Base-by-base conservation (phyloP, 805 yeast species). In the Starmerella apicola region DNA sequence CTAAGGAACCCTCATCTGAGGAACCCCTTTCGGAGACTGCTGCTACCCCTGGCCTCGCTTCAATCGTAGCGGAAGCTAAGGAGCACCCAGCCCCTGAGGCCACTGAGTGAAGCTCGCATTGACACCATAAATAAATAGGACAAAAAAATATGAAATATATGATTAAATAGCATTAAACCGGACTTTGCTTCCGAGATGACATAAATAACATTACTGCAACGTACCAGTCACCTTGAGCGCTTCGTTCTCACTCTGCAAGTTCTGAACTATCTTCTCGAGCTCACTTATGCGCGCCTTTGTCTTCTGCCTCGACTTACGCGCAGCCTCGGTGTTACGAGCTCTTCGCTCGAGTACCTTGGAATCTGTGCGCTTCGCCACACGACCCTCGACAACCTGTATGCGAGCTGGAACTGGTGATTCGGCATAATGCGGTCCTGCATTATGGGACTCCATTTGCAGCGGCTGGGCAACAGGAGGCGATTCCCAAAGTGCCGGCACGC, bases 281-380 rank as follows among this genome's bases (percentile, higher is more conserved):
- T 82, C 88, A 44, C 62, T 53, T 83, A 86, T 81, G 60, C 94
- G 74, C 59, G 81, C 81, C 77, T 81, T 76, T 62, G 86, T 84
- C 60, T 94, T 75, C 25, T 94, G 94, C 53, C 97, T 71, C 25
- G 95, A 85, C 59, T 95, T 73, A 61, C 97, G 76, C 5, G 95
- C 95, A 48, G 95, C 94, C 61, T 83, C 94, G 18, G 76, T 84
- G 69, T 84, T 84, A 61, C 84, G 74, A 12, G 94, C 95, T 56
- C 95, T 74, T 60, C 86, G 81, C 34, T 34, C 36, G 36, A 41
- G 21, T 5, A 44, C 32, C 40, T 43, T 41, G 22, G 47, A 35
- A 36, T 36, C 31, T 8, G 48, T 45, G 22, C 38, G 29, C 34
- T 43, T 40, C 18, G 46, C 51, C 2, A 43, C 42, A 10, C 39